phyloP scores from a whole-genome alignment of 2,329 filamentous ascomycete species.

The Arthrobotrys sphaeroides region DNA sequence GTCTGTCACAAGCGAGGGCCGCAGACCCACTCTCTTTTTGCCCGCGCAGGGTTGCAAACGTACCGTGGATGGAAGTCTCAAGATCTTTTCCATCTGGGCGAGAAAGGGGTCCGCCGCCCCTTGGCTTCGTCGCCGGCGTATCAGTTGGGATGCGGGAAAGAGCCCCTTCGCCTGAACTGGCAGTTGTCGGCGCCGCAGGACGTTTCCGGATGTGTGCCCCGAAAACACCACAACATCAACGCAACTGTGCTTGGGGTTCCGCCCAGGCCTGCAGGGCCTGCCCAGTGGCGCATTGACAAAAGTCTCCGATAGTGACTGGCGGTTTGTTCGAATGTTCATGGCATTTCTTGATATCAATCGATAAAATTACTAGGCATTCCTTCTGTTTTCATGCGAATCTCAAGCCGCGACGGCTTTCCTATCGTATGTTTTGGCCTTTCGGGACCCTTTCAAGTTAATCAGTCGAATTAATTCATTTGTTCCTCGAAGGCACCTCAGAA shows the following conservation, averaged over 20 bases:
- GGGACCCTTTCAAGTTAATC: background rate
- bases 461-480: background rate
- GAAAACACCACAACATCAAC: conserved; percentile 14
- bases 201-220: conserved; percentile 14
- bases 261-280: background rate
- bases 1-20: conserved; percentile 16
- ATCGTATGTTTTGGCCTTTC: background rate
- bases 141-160: background rate
- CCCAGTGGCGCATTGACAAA: conserved; percentile 8
- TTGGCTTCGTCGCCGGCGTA: conserved; percentile 16
- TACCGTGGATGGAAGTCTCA: conserved; percentile 4
- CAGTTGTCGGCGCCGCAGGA: conserved; percentile 24
- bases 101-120: conserved; percentile 5
- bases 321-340: background rate
- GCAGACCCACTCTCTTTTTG: conserved; percentile 8
- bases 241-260: background rate
- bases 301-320: conserved; percentile 17
- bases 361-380: background rate
- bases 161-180: conserved; percentile 11
- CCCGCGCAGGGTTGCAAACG: conserved; percentile 2
- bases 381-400: conserved; percentile 18
- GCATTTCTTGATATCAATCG: background rate
- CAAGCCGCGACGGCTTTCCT: background rate
- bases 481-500: too few species aligned
- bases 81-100: background rate